phyloP scores from a whole-genome alignment of 1,284 basidiomycete species.

The Stygiomarasmius scandens region DNA sequence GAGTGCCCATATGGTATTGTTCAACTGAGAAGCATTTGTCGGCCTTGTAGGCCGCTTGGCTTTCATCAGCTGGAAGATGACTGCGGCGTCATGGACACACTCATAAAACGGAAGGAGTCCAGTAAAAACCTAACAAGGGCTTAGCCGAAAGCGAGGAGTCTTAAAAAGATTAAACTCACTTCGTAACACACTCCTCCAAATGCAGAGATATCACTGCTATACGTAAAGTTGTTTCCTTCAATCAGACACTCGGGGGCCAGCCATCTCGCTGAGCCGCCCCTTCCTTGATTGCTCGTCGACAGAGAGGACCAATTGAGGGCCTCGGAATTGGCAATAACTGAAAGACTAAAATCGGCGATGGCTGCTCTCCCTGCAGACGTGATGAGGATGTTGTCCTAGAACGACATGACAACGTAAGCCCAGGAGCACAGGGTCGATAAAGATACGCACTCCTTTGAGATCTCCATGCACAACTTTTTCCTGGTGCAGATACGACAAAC shows the following conservation, averaged over 20 bases:
- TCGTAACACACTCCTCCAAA: constrained; percentile 29
- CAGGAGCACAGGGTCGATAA: neutral
- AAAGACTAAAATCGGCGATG: constrained; percentile 40
- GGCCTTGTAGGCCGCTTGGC: constrained; percentile 5
- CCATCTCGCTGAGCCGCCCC: constrained; percentile 23
- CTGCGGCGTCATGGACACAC: constrained; percentile 13
- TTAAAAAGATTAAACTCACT: too few relatives aligned
- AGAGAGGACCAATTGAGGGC: constrained; percentile 12
- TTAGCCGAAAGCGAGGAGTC: too few relatives aligned
- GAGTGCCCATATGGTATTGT: constrained; percentile 13
- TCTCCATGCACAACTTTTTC: constrained; percentile 39
- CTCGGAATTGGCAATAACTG: constrained; percentile 20
- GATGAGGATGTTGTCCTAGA: constrained; percentile 37
- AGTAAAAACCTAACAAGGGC: constrained; percentile 19
- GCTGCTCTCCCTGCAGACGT: constrained; percentile 27
- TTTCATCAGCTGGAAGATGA: constrained; percentile 15
- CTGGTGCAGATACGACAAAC: constrained; percentile 36
- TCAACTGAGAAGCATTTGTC: neutral
- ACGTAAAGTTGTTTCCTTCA: constrained; percentile 14
- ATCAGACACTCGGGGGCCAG: constrained; percentile 25
- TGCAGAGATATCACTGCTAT: constrained; percentile 30
- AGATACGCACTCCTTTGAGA: constrained; percentile 36
- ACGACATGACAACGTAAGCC: neutral
- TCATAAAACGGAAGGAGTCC: constrained; percentile 19
- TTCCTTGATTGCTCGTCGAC: constrained; percentile 8